Evolutionary conservation across 768 basidiomycete genomes (phyloP).

Genomic region (Leccinum rimulosum): DNA sequence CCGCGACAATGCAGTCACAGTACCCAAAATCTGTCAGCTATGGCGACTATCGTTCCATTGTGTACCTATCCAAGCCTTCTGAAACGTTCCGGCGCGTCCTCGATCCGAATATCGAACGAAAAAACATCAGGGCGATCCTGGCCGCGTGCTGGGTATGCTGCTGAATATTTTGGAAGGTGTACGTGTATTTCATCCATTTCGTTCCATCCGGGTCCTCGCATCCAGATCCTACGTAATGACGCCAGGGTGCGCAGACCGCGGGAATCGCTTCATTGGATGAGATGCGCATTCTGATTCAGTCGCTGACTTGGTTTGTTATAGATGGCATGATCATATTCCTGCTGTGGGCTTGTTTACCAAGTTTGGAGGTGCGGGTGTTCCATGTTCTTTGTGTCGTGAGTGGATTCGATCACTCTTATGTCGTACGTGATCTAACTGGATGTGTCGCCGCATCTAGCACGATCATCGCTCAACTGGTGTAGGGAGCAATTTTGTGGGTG

Average conservation of each 20-base stretch:
- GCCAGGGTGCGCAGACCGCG: slow-evolving; percentile 1
- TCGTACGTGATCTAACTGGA: background rate
- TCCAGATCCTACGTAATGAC: slow-evolving; percentile 6
- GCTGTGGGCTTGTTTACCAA: slow-evolving; percentile 73
- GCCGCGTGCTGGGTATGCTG: slow-evolving; percentile 77
- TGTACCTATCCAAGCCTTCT: slow-evolving; percentile 6
- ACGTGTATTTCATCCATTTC: slow-evolving; percentile 30
- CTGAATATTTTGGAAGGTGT: slow-evolving; percentile 96
- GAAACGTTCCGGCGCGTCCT: slow-evolving; percentile 9
- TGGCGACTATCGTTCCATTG: slow-evolving; percentile 11
- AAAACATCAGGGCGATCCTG: slow-evolving; percentile 54
- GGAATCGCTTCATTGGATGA: background rate
- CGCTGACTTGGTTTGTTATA: slow-evolving; percentile 26
- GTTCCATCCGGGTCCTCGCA: background rate
- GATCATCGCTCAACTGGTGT: slow-evolving; percentile 78
- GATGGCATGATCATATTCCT: slow-evolving; percentile 98
- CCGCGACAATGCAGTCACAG: slow-evolving; percentile 7
- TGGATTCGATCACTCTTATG: slow-evolving; percentile 3
- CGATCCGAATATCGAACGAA: slow-evolving; percentile 18
- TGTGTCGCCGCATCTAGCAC: slow-evolving; percentile 41
- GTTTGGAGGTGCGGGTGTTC: slow-evolving; percentile 91
- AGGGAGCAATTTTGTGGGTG: slow-evolving; percentile 78
- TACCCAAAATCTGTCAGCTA: slow-evolving; percentile 4
- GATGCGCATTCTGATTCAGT: background rate
- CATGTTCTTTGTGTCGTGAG: slow-evolving; percentile 88